Percentiles rank a stretch among this genome's conserved stretches.
Conservation (phyloP, 2,329 filamentous ascomycete genomes). For the Atkinsonella hypoxylon region DNA sequence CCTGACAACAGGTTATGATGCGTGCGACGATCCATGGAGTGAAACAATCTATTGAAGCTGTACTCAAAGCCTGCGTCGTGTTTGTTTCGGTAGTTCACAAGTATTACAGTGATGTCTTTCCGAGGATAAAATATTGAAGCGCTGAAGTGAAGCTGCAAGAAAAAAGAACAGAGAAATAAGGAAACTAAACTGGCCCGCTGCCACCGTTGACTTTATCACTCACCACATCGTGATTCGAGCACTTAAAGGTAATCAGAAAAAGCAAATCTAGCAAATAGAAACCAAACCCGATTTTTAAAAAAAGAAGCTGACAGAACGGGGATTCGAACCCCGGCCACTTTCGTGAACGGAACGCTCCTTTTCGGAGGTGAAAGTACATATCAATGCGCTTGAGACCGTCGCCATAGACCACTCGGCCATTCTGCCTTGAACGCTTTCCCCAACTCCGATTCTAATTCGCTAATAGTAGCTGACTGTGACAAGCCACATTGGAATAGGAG, state of each 20-base stretch:
- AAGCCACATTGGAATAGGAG: not conserved
- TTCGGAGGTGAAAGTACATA: slow-evolving; percentile 10
- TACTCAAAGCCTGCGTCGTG: too few relatives aligned
- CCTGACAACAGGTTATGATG: not conserved
- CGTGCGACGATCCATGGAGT: too few relatives aligned
- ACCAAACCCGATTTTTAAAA: slow-evolving; percentile 7
- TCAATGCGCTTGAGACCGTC: slow-evolving; percentile 12
- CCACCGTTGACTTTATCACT: too few relatives aligned
- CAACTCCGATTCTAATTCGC: not conserved
- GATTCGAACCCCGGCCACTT: slow-evolving; percentile 16
- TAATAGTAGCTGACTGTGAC: not conserved
- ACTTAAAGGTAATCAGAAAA: too few relatives aligned
- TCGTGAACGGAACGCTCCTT: slow-evolving; percentile 15
- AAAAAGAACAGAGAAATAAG: too few relatives aligned
- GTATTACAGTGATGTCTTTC: too few relatives aligned
- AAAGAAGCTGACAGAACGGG: slow-evolving; percentile 12
- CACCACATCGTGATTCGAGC: too few relatives aligned
- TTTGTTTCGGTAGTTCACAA: too few relatives aligned
- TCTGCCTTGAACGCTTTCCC: slow-evolving; percentile 8
- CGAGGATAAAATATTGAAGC: too few relatives aligned
- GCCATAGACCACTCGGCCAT: slow-evolving; percentile 15
- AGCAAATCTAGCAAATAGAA: slow-evolving; percentile 1
- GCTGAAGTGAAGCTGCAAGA: too few relatives aligned
- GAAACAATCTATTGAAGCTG: not conserved
- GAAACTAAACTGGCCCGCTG: too few relatives aligned